Evolutionary conservation across 352 stramenopile genomes (phyloP), one percentile per base, ranked within the genome.

Genomic region (Globisporangium spiculum): DNA sequence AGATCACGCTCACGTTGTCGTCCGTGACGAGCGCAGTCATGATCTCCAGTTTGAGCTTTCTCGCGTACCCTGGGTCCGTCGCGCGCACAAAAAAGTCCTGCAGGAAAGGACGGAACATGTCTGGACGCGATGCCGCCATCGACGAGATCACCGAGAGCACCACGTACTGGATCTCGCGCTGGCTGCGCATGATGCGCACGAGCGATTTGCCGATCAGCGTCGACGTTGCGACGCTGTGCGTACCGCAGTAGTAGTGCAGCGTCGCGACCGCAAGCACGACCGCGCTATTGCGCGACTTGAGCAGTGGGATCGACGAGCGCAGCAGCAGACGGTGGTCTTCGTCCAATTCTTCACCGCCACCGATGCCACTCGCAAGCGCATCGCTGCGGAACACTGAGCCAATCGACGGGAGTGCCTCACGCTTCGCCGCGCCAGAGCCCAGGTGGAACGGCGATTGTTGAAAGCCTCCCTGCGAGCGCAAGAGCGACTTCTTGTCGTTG

Each of bases 1-100:
- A 83, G 18, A 99, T 97, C 44, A 92, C 86, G 63, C 92, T 88
- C 60, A 98, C 95, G 22, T 97, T 97, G 60, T 95, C 89, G 38
- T 96, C 80, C 46, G 97, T 96, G 22, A 96, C 93, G 10, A 99
- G 68, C 2, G 89, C 84, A 16, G 93, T 97, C 62, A 99, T 75
- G 64, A 99, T 98, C 77, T 99, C 97, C 10, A 99, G 88, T 85
- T 99, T 99, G 60, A 99, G 90, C 60, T 98, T 92, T 34, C 96
- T 88, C 14, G 96, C 97, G 73, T 99, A 99, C 0, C 87, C 89
- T 20, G 97, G 93, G 74, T 99, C 97, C 18, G 95, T 96, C 32
- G 95, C 93, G 59, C 95, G 78, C 1, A 99, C 96, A 73, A 99
- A 99, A 73, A 99, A 99, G 69, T 99, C 96, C 66, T 96, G 83